Conservation (phyloP, 1,139 yeast genomes). For the Kodamaea sp. region DNA sequence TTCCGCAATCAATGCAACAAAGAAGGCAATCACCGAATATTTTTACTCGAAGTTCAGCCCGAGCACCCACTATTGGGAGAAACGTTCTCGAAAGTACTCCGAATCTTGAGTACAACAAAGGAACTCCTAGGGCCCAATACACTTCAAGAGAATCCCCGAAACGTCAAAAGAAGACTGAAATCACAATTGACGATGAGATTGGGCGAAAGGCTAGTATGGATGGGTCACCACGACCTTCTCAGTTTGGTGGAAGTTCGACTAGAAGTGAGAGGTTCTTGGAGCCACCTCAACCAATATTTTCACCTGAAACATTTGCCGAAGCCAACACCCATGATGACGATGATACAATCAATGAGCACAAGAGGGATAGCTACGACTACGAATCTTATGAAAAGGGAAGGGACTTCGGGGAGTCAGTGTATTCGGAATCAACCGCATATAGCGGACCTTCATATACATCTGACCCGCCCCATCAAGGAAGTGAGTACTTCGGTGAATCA, state of each 20-base stretch:
- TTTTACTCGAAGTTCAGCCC: constrained; percentile 48
- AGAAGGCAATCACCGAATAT: constrained; percentile 46
- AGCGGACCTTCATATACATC: constrained; percentile 33
- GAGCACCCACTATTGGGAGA: constrained; percentile 38
- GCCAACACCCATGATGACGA: constrained; percentile 52
- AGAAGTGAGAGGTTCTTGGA: constrained; percentile 54
- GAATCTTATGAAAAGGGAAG: constrained; percentile 40
- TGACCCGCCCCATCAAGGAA: constrained; percentile 22
- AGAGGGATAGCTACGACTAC: constrained; percentile 33
- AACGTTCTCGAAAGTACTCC: constrained; percentile 27
- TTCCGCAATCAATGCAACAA: constrained; percentile 29
- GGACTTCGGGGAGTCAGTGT: constrained; percentile 37
- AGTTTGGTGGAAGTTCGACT: constrained; percentile 32
- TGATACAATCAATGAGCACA: constrained; percentile 23
- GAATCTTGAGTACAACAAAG: constrained; percentile 20
- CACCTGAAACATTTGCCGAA: constrained; percentile 62
- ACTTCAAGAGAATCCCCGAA: constrained; percentile 69
- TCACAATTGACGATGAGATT: constrained; percentile 42
- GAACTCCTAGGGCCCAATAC: constrained; percentile 55
- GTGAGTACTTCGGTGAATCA: constrained; percentile 45
- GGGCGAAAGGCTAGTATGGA: constrained; percentile 19
- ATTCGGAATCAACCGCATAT: constrained; percentile 43
- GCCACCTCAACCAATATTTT: constrained; percentile 66
- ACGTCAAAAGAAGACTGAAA: constrained; percentile 51
- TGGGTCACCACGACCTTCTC: constrained; percentile 39